phyloP scores from a whole-genome alignment of 2,329 filamentous ascomycete species.

The Claviceps sorghi region DNA sequence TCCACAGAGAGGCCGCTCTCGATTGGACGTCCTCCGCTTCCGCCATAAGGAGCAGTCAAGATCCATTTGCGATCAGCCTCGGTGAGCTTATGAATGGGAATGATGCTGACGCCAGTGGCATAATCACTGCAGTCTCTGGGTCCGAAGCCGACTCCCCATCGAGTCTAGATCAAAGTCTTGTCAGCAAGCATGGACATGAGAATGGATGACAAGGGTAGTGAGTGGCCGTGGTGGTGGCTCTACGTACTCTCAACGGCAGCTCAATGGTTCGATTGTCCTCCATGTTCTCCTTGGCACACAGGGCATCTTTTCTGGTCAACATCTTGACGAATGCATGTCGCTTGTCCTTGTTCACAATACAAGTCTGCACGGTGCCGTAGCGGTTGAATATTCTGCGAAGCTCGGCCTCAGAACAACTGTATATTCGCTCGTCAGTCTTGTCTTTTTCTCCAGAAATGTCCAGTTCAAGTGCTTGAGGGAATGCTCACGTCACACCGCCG shows the following conservation, averaged over 20 bases:
- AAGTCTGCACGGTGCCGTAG: slow-evolving; percentile 84
- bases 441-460: neutral
- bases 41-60: slow-evolving; percentile 81
- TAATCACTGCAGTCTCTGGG: slow-evolving; percentile 97
- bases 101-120: slow-evolving; percentile 76
- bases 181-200: neutral
- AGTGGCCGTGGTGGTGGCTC: neutral
- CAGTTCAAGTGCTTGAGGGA: neutral
- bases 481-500: slow-evolving; percentile 73
- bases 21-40: slow-evolving; percentile 71
- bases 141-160: slow-evolving; percentile 96
- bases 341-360: slow-evolving; percentile 96
- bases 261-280: slow-evolving; percentile 62
- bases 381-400: slow-evolving; percentile 66
- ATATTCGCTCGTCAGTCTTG: neutral
- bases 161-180: slow-evolving; percentile 41
- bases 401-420: slow-evolving; percentile 62
- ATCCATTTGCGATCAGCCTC: slow-evolving; percentile 98
- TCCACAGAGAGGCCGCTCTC: slow-evolving; percentile 79
- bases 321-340: slow-evolving; percentile 98
- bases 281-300: slow-evolving; percentile 74
- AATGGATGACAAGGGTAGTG: neutral
- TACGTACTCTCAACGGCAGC: slow-evolving; percentile 55
- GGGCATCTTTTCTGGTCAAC: slow-evolving; percentile 74
- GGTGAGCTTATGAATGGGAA: slow-evolving; percentile 82